These are phyloP conservation scores for Syzygium malaccense DNA, from an alignment of 441 rosid species.

Conservation along the genomic window DNA sequence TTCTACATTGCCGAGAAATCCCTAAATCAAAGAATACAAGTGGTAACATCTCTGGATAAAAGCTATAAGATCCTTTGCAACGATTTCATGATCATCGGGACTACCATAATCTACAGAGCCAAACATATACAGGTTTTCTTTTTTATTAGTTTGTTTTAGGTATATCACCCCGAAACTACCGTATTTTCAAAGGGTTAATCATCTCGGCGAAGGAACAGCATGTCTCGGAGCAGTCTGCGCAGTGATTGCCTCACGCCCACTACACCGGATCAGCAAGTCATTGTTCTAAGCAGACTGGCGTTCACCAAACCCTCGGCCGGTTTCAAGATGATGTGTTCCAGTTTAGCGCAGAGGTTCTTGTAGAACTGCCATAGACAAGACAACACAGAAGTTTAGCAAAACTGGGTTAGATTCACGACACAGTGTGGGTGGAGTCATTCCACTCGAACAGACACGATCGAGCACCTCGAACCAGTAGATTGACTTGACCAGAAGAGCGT, in stretches of 20 bases:
- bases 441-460: not conserved
- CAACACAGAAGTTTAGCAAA: not conserved
- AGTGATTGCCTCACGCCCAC: constrained; percentile 16
- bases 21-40: not conserved
- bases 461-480: not conserved
- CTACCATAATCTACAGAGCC: not conserved
- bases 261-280: constrained; percentile 39
- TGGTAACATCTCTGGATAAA: not conserved
- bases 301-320: constrained; percentile 37
- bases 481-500: not conserved
- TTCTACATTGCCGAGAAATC: not conserved
- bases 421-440: not conserved
- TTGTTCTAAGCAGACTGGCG: constrained; percentile 34
- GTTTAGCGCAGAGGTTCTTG: constrained; percentile 66
- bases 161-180: not conserved
- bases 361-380: constrained; percentile 44
- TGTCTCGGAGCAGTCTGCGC: not conserved
- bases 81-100: not conserved
- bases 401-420: not conserved
- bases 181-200: not conserved
- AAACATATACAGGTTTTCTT: not conserved
- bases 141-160: not conserved
- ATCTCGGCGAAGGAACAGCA: not conserved
- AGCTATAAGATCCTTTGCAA: not conserved
- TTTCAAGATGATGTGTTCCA: constrained; percentile 74